These are phyloP conservation scores for Aspergillus fructus DNA, from an alignment of 2,329 filamentous ascomycete genomes.

Conservation along the genomic window DNA sequence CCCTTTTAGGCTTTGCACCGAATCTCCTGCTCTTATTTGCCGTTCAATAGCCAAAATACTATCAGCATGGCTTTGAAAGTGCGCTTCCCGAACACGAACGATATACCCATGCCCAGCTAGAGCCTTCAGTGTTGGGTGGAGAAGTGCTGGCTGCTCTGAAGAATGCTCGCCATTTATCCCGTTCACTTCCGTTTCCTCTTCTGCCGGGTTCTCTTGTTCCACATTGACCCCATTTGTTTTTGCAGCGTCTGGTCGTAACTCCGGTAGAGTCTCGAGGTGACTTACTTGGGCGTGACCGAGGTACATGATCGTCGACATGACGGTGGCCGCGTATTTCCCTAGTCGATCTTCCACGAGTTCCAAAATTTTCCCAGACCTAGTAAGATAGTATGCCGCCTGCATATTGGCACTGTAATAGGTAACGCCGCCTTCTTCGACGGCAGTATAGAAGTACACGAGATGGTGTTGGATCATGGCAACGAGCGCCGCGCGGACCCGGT, in stretches of 20 bases:
- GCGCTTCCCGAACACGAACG: conserved; percentile 38
- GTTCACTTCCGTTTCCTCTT: conserved; percentile 17
- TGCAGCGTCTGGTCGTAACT: conserved; percentile 27
- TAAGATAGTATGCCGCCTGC: conserved; percentile 74
- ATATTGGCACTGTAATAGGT: conserved; percentile 84
- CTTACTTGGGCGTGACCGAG: conserved; percentile 69
- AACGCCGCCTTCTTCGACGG: conserved; percentile 58
- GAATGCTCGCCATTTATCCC: conserved; percentile 23
- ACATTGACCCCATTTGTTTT: conserved; percentile 27
- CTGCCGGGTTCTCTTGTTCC: conserved; percentile 18
- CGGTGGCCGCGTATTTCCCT: conserved; percentile 69
- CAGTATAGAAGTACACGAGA: conserved; percentile 72
- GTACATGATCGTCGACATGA: conserved; percentile 72
- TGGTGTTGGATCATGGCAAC: conserved; percentile 86
- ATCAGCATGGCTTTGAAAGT: conserved; percentile 43
- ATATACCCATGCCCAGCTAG: conserved; percentile 45
- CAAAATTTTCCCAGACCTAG: conserved; percentile 78
- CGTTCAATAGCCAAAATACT: conserved; percentile 40
- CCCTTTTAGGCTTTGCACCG: conserved; percentile 37
- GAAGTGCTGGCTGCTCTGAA: conserved; percentile 23
- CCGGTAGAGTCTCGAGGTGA: conserved; percentile 44
- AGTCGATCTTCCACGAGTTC: conserved; percentile 72
- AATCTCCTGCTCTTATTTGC: conserved; percentile 28
- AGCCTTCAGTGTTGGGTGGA: conserved; percentile 39
- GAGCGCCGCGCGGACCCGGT: conserved; percentile 77